A percentile compares a stretch with the other conserved stretches of the same genome.
These are phyloP conservation scores for Ceratocystis colombiana DNA, from an alignment of 2,329 filamentous ascomycete genomes.

Conservation along the genomic window DNA sequence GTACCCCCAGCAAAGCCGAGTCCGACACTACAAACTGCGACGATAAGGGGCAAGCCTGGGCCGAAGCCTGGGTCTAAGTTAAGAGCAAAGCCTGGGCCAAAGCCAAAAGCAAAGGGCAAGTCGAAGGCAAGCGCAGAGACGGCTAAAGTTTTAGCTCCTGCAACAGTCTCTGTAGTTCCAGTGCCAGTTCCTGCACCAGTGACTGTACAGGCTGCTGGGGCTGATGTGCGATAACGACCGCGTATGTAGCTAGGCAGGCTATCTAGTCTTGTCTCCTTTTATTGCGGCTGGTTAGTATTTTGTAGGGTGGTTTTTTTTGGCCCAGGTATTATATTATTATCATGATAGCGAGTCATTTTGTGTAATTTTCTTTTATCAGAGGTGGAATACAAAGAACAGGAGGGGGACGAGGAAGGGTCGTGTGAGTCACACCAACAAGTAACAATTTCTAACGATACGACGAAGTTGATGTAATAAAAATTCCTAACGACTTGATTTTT, in stretches of 20 bases:
- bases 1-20: slow-evolving; percentile 31
- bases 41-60: neutral
- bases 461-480: neutral
- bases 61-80: neutral
- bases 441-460: slow-evolving; percentile 1
- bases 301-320: slow-evolving; percentile 10
- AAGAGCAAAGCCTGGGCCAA: neutral
- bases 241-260: too few species aligned
- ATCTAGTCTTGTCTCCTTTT: neutral
- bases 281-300: neutral
- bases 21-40: slow-evolving; percentile 29
- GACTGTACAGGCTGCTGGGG: neutral
- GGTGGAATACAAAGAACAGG: neutral
- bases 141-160: neutral
- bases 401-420: neutral
- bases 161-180: too few species aligned
- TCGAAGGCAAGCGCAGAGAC: neutral
- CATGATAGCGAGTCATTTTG: slow-evolving; percentile 7
- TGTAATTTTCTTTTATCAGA: neutral
- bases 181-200: neutral
- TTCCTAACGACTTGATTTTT: too few species aligned
- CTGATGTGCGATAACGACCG: slow-evolving; percentile 27
- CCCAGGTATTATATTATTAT: slow-evolving; percentile 27
- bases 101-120: neutral
- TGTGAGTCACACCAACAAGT: too few species aligned